Evolutionary conservation across 371 early-diverging fungal species (phyloP).

Genomic region (Vavraia culicis): DNA sequence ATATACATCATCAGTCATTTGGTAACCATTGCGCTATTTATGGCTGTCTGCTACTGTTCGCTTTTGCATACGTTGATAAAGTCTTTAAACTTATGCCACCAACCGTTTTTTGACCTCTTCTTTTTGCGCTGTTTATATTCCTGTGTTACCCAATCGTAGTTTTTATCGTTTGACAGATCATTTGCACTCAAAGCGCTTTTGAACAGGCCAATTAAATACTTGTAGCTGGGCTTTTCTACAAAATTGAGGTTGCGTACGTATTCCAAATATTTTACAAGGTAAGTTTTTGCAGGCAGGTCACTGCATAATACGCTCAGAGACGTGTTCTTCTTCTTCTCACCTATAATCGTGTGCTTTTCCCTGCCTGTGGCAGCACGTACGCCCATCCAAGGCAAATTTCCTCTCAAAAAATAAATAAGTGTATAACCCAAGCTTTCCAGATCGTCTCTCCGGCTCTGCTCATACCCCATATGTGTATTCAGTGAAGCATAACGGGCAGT

Average conservation of each 20-base stretch:
- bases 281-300: constrained; percentile 75
- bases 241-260: constrained; percentile 80
- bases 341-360: constrained; percentile 93
- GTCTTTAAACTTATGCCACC: too few species aligned
- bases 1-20: too few species aligned
- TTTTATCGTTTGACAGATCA: constrained; percentile 41
- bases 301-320: constrained; percentile 74
- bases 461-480: constrained; percentile 87
- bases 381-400: constrained; percentile 97
- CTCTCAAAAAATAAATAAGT: constrained; percentile 91
- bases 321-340: constrained; percentile 93
- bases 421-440: constrained; percentile 91
- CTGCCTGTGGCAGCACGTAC: constrained; percentile 83
- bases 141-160: constrained; percentile 41
- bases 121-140: too few species aligned
- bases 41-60: too few species aligned
- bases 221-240: constrained; percentile 93
- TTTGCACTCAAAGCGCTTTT: constrained; percentile 73
- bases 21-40: too few species aligned
- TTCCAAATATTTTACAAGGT: constrained; percentile 59
- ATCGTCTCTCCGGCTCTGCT: constrained; percentile 96
- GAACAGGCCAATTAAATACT: constrained; percentile 76
- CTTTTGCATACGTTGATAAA: too few species aligned
- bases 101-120: too few species aligned
- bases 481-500: constrained; percentile 95